Evolutionary conservation across 2,329 filamentous ascomycete genomes (phyloP), one percentile per base, ranked within the genome.

Genomic region (Colletotrichum liaoningense): DNA sequence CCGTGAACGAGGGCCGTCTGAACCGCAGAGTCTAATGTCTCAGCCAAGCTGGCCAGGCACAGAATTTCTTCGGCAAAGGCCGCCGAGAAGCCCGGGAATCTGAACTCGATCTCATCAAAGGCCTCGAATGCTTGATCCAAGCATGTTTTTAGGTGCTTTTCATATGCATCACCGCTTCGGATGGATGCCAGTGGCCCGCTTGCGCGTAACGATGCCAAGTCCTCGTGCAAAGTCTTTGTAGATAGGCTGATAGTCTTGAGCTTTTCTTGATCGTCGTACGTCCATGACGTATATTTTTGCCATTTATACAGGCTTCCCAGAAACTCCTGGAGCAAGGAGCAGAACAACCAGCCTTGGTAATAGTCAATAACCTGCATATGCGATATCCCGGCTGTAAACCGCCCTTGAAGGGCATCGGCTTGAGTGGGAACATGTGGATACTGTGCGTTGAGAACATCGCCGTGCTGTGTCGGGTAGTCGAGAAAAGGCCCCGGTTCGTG

Each of bases 271-370:
- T 70, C 62, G 26, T 55, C 67, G 12, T 58, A 35, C 0, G 28
- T 35, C 19, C n/a, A 35, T 16, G 63, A 55, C 14, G 52, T 28
- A 24, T 70, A 66, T 24, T 66, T 52, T 1, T 52, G 24, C 6
- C 22, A 14, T 38, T 63, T 9, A 33, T 63, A 56, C 2, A 22
- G 33, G 9, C 5, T 19, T 6, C 22, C 64, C 19, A 72, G 26
- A 1, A 72, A 63, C n/a, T 69, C 69, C 1, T 33, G 22, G 4
- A 72, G 16, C 26, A 72, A 57, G 1, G 57, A 55, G 22, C 49
- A 69, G 14, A 63, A 69, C 3, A 72, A 52, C 56, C 64, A 72
- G 14, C 64, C 69, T 49, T 72, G 69, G 46, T 68, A 67, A 49
- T 30, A 72, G 49, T 68, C 64, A 35, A 72, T 28, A 49, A 72